A percentile compares a stretch with the other conserved stretches of the same genome.
Conservation (phyloP, 768 basidiomycete genomes). For the Boletus pseudo-olivaceus region DNA sequence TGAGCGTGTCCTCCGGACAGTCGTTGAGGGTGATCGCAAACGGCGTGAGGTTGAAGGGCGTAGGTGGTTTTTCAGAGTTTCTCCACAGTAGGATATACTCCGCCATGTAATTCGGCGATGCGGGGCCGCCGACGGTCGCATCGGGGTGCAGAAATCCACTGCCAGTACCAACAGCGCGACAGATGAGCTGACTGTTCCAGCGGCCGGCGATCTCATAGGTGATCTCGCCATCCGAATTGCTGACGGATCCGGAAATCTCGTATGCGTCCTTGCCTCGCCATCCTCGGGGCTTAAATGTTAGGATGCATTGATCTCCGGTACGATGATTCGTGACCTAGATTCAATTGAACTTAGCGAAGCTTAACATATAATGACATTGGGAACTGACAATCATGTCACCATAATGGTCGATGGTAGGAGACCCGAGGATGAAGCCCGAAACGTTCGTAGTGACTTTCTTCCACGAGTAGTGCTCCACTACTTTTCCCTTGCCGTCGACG, state of each 20-base stretch:
- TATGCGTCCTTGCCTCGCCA: conserved; percentile 91
- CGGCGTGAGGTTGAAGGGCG: conserved; percentile 94
- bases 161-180: conserved; percentile 64
- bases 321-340: conserved; percentile 78
- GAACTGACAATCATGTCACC: conserved; percentile 86
- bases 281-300: conserved; percentile 95
- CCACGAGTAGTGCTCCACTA: conserved; percentile 91
- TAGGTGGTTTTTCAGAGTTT: conserved; percentile 78
- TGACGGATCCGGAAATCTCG: conserved; percentile 87
- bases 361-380: neutral
- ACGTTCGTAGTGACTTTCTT: conserved; percentile 91
- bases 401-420: conserved; percentile 86
- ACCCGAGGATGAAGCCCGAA: conserved; percentile 91
- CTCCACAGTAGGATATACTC: conserved; percentile 90
- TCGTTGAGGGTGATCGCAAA: conserved; percentile 93
- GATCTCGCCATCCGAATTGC: conserved; percentile 58
- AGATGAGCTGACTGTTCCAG: conserved; percentile 94
- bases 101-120: conserved; percentile 43
- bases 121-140: conserved; percentile 47
- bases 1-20: conserved; percentile 66
- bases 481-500: conserved; percentile 44
- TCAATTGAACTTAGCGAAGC: conserved; percentile 1
- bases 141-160: conserved; percentile 69
- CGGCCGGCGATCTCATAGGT: conserved; percentile 90
- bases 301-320: conserved; percentile 78